A percentile compares a stretch with the other conserved stretches of the same genome.
phyloP scores from a whole-genome alignment of 75 land plant species.

The Cunninghamia lanceolata region DNA sequence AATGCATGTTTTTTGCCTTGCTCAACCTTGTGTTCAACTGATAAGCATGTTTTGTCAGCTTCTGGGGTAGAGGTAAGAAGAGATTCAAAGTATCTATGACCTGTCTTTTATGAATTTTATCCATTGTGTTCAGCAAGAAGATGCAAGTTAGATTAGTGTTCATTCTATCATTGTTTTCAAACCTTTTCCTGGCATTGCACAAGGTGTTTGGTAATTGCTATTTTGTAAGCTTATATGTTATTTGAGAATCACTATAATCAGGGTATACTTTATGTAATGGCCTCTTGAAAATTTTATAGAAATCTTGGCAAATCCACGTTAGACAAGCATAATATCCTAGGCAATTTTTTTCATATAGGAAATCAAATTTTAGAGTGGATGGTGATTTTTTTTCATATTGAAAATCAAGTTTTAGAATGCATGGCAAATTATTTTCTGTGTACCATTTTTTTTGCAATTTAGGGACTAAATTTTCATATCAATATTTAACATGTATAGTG shows the following conservation, averaged over 20 bases:
- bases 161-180: not conserved
- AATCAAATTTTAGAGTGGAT: too few species aligned
- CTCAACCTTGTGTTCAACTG: not conserved
- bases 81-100: not conserved
- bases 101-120: not conserved
- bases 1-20: not conserved
- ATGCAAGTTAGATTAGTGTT: not conserved
- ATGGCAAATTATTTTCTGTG: too few species aligned
- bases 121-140: not conserved
- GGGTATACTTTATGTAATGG: too few species aligned
- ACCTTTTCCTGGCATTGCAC: not conserved
- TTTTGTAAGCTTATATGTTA: not conserved
- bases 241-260: not conserved
- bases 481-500: too few species aligned
- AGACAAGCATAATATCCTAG: too few species aligned
- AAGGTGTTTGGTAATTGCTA: not conserved
- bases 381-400: too few species aligned
- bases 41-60: not conserved
- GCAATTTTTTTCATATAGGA: too few species aligned
- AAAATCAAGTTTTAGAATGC: too few species aligned
- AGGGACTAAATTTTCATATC: too few species aligned
- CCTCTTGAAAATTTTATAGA: too few species aligned
- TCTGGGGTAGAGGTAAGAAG: conserved; percentile 7
- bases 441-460: too few species aligned
- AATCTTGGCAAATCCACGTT: too few species aligned